phyloP scores from a whole-genome alignment of 1,284 basidiomycete genomes.

The Tilletia caries region DNA sequence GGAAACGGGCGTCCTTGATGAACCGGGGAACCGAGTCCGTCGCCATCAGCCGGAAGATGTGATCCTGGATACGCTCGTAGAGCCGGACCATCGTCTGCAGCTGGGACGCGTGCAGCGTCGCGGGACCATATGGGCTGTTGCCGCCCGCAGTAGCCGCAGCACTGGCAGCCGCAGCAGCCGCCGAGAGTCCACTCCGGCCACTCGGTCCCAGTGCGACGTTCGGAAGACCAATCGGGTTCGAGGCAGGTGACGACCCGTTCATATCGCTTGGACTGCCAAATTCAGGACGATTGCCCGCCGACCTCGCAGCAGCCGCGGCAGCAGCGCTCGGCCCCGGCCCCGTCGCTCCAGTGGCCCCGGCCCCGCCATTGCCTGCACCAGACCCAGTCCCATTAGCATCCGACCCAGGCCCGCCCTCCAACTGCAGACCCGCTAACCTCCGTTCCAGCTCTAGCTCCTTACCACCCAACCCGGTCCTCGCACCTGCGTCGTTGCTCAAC shows the following conservation, averaged over 20 bases:
- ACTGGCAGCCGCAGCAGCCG: conserved; percentile 29
- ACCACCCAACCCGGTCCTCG: conserved; percentile 17
- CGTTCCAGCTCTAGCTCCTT: conserved; percentile 15
- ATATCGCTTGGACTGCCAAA: conserved; percentile 1
- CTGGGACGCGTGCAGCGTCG: conserved; percentile 61
- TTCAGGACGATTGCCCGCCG: neutral
- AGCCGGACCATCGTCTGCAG: conserved; percentile 86
- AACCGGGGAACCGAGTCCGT: conserved; percentile 82
- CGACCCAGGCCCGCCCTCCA: neutral
- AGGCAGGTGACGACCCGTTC: neutral
- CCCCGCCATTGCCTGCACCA: neutral
- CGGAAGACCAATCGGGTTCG: neutral
- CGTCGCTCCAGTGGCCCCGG: neutral
- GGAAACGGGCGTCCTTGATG: conserved; percentile 46
- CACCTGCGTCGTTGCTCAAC: conserved; percentile 20
- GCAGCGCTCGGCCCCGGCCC: neutral
- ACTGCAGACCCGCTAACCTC: neutral
- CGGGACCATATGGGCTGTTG: conserved; percentile 8
- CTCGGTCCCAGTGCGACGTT: neutral
- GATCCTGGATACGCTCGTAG: conserved; percentile 92
- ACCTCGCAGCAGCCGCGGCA: conserved; percentile 2
- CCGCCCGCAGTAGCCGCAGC: neutral
- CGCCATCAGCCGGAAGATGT: conserved; percentile 95
- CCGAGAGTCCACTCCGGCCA: conserved; percentile 20
- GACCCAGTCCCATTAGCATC: neutral